phyloP scores from a whole-genome alignment of 805 yeast species.

The Crinitomyces ghanaensis region DNA sequence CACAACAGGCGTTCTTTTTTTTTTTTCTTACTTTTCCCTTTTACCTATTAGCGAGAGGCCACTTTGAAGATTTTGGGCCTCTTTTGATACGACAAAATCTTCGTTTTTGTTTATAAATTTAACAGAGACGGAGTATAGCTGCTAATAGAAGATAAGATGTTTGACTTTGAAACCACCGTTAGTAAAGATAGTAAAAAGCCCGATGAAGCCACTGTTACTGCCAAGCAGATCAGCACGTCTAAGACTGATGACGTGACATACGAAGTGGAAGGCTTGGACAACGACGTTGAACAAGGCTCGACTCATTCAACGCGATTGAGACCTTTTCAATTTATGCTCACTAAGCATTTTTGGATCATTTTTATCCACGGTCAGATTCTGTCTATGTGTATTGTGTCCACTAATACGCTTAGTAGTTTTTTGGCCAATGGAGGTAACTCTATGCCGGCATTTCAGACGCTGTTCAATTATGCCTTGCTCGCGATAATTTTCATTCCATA shows the following conservation, averaged over 20 bases:
- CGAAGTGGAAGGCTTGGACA: constrained; percentile 1
- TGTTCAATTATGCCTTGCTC: constrained; percentile 31
- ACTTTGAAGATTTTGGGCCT: constrained; percentile 7
- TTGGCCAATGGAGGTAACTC: constrained; percentile 28
- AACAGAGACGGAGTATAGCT: too few relatives aligned
- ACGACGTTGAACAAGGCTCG: background rate
- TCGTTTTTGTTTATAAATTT: background rate
- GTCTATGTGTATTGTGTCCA: constrained; percentile 31
- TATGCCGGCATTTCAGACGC: constrained; percentile 35
- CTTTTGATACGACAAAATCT: background rate
- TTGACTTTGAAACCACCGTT: too few relatives aligned
- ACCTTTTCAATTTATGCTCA: constrained; percentile 20
- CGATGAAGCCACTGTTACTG: too few relatives aligned
- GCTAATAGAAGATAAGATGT: too few relatives aligned
- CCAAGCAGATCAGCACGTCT: too few relatives aligned
- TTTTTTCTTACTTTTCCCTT: background rate
- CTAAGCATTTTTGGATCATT: constrained; percentile 31
- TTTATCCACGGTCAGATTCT: constrained; percentile 32
- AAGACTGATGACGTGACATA: too few relatives aligned
- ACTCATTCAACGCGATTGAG: background rate
- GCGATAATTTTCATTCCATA: constrained; percentile 30
- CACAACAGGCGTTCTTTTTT: too few relatives aligned
- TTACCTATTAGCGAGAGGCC: background rate
- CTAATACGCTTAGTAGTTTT: constrained; percentile 33
- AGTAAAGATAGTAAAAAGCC: too few relatives aligned